Base-by-base conservation (phyloP, 106 monocot genomes). In the Alisma plantagoaquatica region DNA sequence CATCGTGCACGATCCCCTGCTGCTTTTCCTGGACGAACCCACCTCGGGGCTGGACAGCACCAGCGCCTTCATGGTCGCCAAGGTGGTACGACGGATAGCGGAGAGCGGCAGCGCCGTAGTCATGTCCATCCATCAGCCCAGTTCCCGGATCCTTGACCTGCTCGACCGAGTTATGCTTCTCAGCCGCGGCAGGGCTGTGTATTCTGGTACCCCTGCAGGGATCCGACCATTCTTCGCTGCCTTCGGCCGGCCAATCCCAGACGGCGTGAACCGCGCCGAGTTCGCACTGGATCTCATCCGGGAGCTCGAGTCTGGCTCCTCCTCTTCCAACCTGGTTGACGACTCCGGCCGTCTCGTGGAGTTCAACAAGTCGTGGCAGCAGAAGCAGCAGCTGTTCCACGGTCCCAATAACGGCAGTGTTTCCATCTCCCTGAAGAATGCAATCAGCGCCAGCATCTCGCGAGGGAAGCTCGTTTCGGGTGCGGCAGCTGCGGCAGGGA, bases 31-130 rank as follows among this genome's bases (percentile, higher is more conserved):
- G 24, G 89, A 90, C 61, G 89, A 90, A 57, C 89, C 89, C 16
- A 90, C 89, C 41, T 90, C 89, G 29, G 89, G 89, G 25, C 79
- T 90, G 12, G 89, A 90, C 67, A 83, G 83, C 52, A 90, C 89
- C 50, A 76, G 75, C 47, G 89, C 89, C 10, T 90, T 77, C 65
- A 83, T 83, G 83, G 89, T 90, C 43, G 83, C 80, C 22, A 73
- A 83, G 58, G 89, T 90, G 10, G 70, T 90, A 31, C 76, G 80
- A 59, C 62, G 74, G 26, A 83, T 90, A 44, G 89, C 89, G 1
- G 22, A 10, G 31, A 80, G 79, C 46, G 89, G 89, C 26, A 90
- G 89, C 70, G 47, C 83, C 49, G 89, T 90, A 1, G 42, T 90
- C 38, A 74, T 80, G 76, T 77, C 89, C 16, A 70, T 90, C 27